Evolutionary conservation across 257 asterid species (phyloP).

Genomic region (Nemophila menziesii): DNA sequence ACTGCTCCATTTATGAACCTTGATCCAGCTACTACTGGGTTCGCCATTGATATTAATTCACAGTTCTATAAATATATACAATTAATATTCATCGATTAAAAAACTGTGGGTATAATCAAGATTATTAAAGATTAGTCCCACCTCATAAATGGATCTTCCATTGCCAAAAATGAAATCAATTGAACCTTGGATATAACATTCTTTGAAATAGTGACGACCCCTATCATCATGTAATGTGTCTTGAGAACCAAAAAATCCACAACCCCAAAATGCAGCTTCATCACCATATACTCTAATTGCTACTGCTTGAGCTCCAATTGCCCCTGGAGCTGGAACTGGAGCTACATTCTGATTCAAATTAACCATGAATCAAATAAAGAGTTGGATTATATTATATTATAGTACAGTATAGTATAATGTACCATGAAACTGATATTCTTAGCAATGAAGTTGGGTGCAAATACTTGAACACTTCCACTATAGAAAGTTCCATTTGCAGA

Average conservation of each 20-base stretch:
- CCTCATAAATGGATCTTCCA: slow-evolving; percentile 80
- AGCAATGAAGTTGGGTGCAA: slow-evolving; percentile 66
- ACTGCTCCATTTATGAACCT: slow-evolving; percentile 60
- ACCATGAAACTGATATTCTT: slow-evolving; percentile 90
- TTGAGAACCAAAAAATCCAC: slow-evolving; percentile 95
- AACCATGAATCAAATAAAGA: not conserved
- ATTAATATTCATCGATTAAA: too few relatives aligned
- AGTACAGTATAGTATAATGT: not conserved
- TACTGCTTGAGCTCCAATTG: slow-evolving; percentile 79
- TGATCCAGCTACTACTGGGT: slow-evolving; percentile 43
- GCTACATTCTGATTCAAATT: slow-evolving; percentile 57
- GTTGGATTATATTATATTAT: too few relatives aligned
- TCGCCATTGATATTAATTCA: slow-evolving; percentile 63
- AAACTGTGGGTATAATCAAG: not conserved
- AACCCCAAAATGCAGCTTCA: slow-evolving; percentile 76
- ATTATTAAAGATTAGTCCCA: too few relatives aligned
- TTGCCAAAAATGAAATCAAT: slow-evolving; percentile 87
- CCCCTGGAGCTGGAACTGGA: slow-evolving; percentile 74
- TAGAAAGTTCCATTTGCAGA: slow-evolving; percentile 76
- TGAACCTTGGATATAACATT: slow-evolving; percentile 93
- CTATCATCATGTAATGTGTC: slow-evolving; percentile 88
- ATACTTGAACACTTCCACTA: slow-evolving; percentile 87
- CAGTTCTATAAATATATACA: slow-evolving; percentile 30
- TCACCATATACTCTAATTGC: slow-evolving; percentile 78
- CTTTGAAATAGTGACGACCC: slow-evolving; percentile 85